These are phyloP conservation scores for Sclerotinia borealis DNA, from an alignment of 2,329 filamentous ascomycete genomes.

Conservation along the genomic window DNA sequence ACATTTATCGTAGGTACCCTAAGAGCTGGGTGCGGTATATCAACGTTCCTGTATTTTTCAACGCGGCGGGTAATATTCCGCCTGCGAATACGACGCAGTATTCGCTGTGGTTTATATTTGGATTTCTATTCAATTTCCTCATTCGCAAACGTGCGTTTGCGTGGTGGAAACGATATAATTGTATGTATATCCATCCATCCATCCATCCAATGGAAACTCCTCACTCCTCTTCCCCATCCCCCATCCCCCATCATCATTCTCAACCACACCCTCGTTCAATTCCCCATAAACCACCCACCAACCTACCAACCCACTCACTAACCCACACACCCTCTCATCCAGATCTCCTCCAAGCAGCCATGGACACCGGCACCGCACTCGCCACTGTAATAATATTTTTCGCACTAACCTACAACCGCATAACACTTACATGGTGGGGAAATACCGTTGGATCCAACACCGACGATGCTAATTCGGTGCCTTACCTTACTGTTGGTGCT, in stretches of 20 bases:
- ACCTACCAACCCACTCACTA: background rate
- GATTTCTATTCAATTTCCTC: conserved; percentile 44
- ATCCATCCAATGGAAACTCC: too few relatives aligned
- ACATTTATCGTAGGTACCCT: conserved; percentile 49
- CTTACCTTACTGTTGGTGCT: background rate
- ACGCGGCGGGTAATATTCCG: conserved; percentile 41
- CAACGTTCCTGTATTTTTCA: conserved; percentile 44
- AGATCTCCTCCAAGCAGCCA: conserved; percentile 43
- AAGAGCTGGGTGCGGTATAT: conserved; percentile 39
- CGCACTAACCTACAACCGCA: conserved; percentile 40
- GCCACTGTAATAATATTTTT: conserved; percentile 50
- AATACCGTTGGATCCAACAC: conserved; percentile 17
- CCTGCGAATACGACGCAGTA: conserved; percentile 46
- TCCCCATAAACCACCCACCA: conserved; percentile 46
- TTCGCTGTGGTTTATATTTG: conserved; percentile 43
- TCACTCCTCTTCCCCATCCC: background rate
- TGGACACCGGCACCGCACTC: conserved; percentile 45
- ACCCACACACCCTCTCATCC: background rate
- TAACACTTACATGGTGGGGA: conserved; percentile 36
- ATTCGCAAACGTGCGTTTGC: conserved; percentile 40
- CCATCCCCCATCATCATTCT: background rate
- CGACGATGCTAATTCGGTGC: conserved; percentile 1
- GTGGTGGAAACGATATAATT: conserved; percentile 44
- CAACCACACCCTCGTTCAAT: background rate
- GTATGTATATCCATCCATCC: background rate